phyloP scores from a whole-genome alignment of 2,329 filamentous ascomycete genomes.

The Juglanconis oblonga region DNA sequence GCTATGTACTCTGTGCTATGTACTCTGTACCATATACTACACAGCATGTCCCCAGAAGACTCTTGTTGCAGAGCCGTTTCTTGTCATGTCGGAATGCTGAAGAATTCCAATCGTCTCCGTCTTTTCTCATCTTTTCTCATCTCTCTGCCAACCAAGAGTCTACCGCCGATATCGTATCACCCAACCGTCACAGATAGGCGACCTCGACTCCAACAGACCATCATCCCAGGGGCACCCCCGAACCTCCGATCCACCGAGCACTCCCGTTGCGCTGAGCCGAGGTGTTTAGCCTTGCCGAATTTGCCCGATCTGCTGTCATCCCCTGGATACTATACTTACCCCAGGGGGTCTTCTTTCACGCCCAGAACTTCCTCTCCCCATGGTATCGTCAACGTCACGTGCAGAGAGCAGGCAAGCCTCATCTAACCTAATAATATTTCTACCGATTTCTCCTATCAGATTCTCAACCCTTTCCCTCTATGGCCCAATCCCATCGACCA shows the following conservation, averaged over 20 bases:
- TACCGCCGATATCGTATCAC: conserved; percentile 15
- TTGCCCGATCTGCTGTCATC: not conserved
- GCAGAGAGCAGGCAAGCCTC: not conserved
- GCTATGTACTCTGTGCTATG: not conserved
- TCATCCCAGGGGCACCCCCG: not conserved
- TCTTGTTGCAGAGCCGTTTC: not conserved
- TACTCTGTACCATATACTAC: not conserved
- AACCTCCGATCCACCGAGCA: conserved; percentile 18
- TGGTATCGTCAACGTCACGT: not conserved
- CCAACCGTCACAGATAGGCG: not conserved
- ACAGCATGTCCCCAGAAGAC: not conserved
- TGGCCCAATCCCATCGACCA: not conserved
- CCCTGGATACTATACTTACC: not conserved
- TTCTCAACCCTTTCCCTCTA: not conserved
- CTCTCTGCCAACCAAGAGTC: conserved; percentile 4
- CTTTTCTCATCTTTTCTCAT: not conserved
- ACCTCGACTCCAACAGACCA: not conserved
- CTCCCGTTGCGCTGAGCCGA: not conserved
- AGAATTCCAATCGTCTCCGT: not conserved
- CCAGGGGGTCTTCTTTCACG: not conserved
- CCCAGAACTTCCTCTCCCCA: not conserved
- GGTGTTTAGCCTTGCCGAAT: not conserved
- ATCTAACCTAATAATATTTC: not conserved
- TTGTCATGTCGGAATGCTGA: not conserved
- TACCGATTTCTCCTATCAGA: conserved; percentile 11